Conservation (phyloP, 805 yeast species). For the Metschnikowia lunata region DNA sequence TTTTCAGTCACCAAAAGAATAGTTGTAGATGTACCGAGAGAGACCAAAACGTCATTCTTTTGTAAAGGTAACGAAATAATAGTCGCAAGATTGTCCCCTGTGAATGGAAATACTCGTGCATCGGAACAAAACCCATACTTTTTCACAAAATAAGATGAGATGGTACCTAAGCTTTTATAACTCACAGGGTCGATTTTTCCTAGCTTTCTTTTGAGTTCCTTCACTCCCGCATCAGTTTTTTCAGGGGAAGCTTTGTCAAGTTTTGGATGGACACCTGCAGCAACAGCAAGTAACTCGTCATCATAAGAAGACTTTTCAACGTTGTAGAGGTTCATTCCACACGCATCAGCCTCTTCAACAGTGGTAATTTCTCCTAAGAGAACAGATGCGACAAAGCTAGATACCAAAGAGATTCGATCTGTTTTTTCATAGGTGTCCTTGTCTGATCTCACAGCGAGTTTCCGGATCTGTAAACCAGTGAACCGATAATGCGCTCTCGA, state of each 20-base stretch:
- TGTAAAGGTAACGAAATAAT: slow-evolving; percentile 74
- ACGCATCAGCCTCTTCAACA: slow-evolving; percentile 81
- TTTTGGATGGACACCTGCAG: slow-evolving; percentile 47
- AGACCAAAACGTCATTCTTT: slow-evolving; percentile 71
- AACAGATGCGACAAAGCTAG: slow-evolving; percentile 71
- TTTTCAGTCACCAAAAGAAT: slow-evolving; percentile 75
- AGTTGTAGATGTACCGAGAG: slow-evolving; percentile 91
- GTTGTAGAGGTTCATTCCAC: slow-evolving; percentile 90
- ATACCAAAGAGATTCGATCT: slow-evolving; percentile 63
- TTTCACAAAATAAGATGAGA: slow-evolving; percentile 56
- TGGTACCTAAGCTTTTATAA: slow-evolving; percentile 44
- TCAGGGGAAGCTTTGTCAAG: slow-evolving; percentile 32
- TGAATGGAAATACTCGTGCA: slow-evolving; percentile 69
- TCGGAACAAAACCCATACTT: slow-evolving; percentile 58
- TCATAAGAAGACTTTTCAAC: slow-evolving; percentile 53
- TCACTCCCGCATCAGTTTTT: slow-evolving; percentile 25
- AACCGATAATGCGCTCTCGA: slow-evolving; percentile 85
- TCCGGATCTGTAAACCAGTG: slow-evolving; percentile 88
- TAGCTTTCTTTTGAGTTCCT: slow-evolving; percentile 46
- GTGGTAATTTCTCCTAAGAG: slow-evolving; percentile 59
- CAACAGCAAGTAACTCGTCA: slow-evolving; percentile 50
- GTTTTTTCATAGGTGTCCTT: slow-evolving; percentile 55
- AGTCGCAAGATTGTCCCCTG: slow-evolving; percentile 91
- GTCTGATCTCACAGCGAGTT: slow-evolving; percentile 51
- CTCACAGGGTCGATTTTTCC: slow-evolving; percentile 52